Percentiles rank a stretch among this genome's conserved stretches.
Evolutionary conservation across 164 flowering plant genomes (phyloP).

Genomic region (Annona squamosa): DNA sequence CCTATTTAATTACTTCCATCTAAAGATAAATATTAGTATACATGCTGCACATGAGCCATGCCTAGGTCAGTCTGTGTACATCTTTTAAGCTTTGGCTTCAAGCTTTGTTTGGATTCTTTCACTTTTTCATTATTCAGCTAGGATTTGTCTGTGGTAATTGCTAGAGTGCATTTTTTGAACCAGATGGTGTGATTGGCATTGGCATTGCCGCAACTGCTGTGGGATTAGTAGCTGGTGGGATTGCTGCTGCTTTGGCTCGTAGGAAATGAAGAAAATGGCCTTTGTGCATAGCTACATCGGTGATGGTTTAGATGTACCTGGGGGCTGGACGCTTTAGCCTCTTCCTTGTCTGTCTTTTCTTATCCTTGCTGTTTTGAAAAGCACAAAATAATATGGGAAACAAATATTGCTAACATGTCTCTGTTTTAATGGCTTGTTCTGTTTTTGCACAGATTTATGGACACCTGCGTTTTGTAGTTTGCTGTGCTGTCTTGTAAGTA

Average conservation of each 20-base stretch:
- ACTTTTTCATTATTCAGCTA: background rate
- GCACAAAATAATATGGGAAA: background rate
- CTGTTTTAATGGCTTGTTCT: background rate
- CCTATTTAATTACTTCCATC: too few species aligned
- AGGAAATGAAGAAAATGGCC: slow-evolving; percentile 32
- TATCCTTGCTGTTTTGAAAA: background rate
- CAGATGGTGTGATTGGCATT: slow-evolving; percentile 95
- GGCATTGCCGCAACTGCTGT: slow-evolving; percentile 73
- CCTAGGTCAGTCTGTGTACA: too few species aligned
- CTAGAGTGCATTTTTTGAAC: background rate
- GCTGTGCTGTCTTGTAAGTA: background rate
- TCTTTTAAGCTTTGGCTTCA: background rate
- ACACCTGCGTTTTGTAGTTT: background rate
- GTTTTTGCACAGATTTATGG: background rate
- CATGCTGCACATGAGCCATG: too few species aligned
- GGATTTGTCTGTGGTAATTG: background rate
- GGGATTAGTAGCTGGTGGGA: slow-evolving; percentile 69
- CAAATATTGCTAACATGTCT: background rate
- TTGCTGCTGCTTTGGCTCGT: slow-evolving; percentile 70
- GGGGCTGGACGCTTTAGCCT: background rate
- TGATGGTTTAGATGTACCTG: background rate
- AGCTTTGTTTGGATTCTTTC: background rate
- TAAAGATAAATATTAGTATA: too few species aligned
- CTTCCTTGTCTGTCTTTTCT: background rate
- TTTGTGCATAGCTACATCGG: background rate